A percentile compares a stretch with the other conserved stretches of the same genome.
Evolutionary conservation across 2,329 filamentous ascomycete genomes (phyloP).

Genomic region (Paracoccidioides lutzii): DNA sequence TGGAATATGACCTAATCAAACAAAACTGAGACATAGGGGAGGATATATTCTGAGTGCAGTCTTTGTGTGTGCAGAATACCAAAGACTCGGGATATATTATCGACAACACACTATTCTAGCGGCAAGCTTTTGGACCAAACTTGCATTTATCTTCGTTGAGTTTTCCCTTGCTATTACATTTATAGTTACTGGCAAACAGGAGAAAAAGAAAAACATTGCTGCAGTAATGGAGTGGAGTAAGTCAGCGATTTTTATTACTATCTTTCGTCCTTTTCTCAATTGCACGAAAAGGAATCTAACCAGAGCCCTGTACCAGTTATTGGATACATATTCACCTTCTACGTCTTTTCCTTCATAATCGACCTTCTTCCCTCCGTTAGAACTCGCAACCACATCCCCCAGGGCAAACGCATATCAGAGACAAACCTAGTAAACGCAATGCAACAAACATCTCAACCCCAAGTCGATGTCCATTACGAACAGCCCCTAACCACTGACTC

Average conservation of each 20-base stretch:
- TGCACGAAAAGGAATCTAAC: not conserved
- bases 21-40: constrained; percentile 23
- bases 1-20: not conserved
- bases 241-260: constrained; percentile 5
- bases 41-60: constrained; percentile 78
- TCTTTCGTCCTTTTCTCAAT: not conserved
- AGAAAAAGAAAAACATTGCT: constrained; percentile 47
- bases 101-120: constrained; percentile 57
- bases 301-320: constrained; percentile 35
- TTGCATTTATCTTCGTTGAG: constrained; percentile 71
- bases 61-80: constrained; percentile 83
- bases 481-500: constrained; percentile 29
- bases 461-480: constrained; percentile 17
- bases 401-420: constrained; percentile 24
- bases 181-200: constrained; percentile 37
- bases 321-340: constrained; percentile 75
- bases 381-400: constrained; percentile 40
- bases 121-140: constrained; percentile 75
- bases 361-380: constrained; percentile 70
- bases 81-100: constrained; percentile 69
- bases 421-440: constrained; percentile 10
- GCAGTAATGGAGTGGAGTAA: constrained; percentile 63
- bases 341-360: constrained; percentile 73
- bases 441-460: not conserved
- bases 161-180: constrained; percentile 56